A percentile compares a stretch with the other conserved stretches of the same genome.
Evolutionary conservation across 2,329 filamentous ascomycete species (phyloP).

Genomic region (Sclerotinia spermophila): DNA sequence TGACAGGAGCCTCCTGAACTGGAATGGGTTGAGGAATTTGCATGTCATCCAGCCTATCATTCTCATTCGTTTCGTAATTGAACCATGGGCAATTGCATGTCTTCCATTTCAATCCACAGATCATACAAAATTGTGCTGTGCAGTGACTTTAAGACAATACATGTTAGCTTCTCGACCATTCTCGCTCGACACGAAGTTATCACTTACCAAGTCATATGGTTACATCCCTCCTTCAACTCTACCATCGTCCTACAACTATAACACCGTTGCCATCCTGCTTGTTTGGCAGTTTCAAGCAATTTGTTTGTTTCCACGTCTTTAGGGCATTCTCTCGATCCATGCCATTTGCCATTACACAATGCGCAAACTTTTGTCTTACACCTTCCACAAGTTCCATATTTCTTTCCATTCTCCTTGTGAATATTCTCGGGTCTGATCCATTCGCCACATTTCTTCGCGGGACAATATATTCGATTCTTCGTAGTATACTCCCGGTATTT

Average conservation of each 20-base stretch:
- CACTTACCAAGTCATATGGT: constrained; percentile 81
- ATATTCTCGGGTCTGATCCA: constrained; percentile 75
- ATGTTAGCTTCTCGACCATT: constrained; percentile 19
- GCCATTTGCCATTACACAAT: constrained; percentile 70
- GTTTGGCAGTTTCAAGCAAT: constrained; percentile 61
- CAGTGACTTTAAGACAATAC: constrained; percentile 57
- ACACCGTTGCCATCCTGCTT: constrained; percentile 72
- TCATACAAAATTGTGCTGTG: constrained; percentile 81
- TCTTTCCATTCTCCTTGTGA: constrained; percentile 55
- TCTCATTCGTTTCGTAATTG: constrained; percentile 55
- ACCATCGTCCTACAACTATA: constrained; percentile 70
- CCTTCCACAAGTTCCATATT: constrained; percentile 64
- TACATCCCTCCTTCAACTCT: constrained; percentile 77
- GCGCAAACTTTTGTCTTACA: constrained; percentile 75
- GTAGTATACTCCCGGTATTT: constrained; percentile 76
- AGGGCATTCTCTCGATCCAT: constrained; percentile 66
- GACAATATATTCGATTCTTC: constrained; percentile 74
- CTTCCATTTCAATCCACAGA: constrained; percentile 80
- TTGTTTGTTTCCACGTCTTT: constrained; percentile 63
- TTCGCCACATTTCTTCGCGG: constrained; percentile 66
- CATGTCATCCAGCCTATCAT: constrained; percentile 53
- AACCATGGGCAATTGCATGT: constrained; percentile 80
- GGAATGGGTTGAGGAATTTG: constrained; percentile 40
- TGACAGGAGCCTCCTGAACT: constrained; percentile 12
- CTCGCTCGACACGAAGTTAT: neutral